Base-by-base conservation (phyloP, 805 yeast species). In the Monosporozyma yasuniensis region DNA sequence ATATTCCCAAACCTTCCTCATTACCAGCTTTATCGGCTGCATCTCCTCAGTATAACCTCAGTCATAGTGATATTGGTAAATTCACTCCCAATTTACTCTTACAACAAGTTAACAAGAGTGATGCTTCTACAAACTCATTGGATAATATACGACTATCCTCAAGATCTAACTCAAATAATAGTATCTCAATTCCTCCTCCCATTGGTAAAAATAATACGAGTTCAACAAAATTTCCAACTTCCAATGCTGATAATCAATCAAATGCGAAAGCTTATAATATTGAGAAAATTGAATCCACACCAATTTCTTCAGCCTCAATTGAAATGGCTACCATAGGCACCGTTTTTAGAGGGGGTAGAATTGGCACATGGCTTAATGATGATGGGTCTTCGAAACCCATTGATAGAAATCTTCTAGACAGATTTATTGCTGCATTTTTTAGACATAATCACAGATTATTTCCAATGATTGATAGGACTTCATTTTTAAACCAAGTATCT, bases 361-460 rank as follows among this genome's bases (percentile, higher is more conserved):
- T 57, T 11, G 56, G 64, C 4, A 56, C 64, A 2, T 56, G 69
- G 58, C 52, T 54, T 23, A 52, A 52, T n/a, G 56, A 59, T 3
- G 56, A 58, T 34, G 63, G 65, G 3, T 50, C 59, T 12, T 63
- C 57, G 46, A 59, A 60, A 43, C 55, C 59, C 5, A 60, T 68
- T 22, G 67, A 68, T 9, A 60, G 68, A 44, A 60, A 64, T 6
- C 52, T 71, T 5, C 65, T 68, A 16, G 60, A 66, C 38, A 57
- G 67, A 32, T 72, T 73, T 43, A 64, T 74, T 8, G 71, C 72
- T 21, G 75, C 74, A 1, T 76, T 69, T 58, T 71, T 75, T 53
- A 70, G 71, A 44, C 76, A 71, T 53, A 72, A 71, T 46, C 75
- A 74, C 45, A 60, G 72, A 42, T 64, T 74, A 3, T 71, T 72